Base-by-base conservation (phyloP, 352 stramenopile species). In the Globisporangium alternatum region DNA sequence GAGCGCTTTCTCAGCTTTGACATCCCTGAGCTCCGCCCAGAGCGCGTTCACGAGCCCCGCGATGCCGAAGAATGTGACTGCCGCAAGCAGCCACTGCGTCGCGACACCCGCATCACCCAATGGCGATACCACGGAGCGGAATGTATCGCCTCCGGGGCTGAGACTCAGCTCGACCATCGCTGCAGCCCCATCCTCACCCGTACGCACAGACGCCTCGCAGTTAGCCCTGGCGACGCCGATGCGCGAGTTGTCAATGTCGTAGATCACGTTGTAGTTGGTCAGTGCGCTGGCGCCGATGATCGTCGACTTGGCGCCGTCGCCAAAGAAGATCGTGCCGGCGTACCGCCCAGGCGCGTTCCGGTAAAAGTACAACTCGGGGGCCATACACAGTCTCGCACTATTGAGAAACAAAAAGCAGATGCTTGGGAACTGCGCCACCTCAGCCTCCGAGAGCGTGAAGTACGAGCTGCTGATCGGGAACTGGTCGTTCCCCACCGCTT, bases 351-450 rank as follows among this genome's bases (percentile, higher is more conserved):
- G 59, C 0, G 65, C 57, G 0, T 86, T 56, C n/a, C 68, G 45
- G 31, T 69, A 77, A 53, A 93, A 74, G 63, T 92, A 95, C 43
- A 72, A 56, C 19, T 66, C 73, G 0, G 83, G 67, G 4, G 64
- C 62, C 48, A 95, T 67, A 49, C 78, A 90, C 25, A 95, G 66
- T 53, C 68, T 70, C 3, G 74, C 86, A 25, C 74, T 56, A 55
- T 93, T 90, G 47, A 77, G 65, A 37, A 95, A 86, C 53, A 74
- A 70, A 59, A 94, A 95, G 63, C 81, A 91, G 43, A 95, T 75
- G 31, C 68, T 48, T 0, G 82, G 82, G 0, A 95, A 74, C 44
- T 60, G 44, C 15, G 37, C 56, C 2, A 91, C 33, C 22, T 75
- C 51, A 25, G 28, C 22, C 5, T 60, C 44, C 44, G 67, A 77